A percentile compares a stretch with the other conserved stretches of the same genome.
These are phyloP conservation scores for Ramaria sp. DNA, from an alignment of 768 basidiomycete species.

Conservation along the genomic window DNA sequence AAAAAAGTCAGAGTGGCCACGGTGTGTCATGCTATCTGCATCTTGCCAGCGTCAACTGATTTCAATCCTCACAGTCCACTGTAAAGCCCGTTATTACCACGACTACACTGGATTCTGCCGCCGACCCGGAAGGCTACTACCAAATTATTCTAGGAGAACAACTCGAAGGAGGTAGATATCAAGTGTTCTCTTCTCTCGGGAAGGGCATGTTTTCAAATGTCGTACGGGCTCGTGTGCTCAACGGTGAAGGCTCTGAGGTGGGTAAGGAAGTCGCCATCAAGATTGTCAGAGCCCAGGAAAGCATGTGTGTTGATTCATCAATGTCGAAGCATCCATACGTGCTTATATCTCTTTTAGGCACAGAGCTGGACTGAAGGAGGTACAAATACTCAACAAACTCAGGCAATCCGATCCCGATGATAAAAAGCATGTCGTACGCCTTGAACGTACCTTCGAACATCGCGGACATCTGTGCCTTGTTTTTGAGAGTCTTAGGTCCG, in stretches of 20 bases:
- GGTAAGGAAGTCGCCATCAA: constrained; percentile 92
- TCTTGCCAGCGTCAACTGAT: neutral
- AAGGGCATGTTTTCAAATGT: constrained; percentile 99
- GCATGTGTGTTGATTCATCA: constrained; percentile 56
- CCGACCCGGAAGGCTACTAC: constrained; percentile 95
- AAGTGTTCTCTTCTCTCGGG: constrained; percentile 90
- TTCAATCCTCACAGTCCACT: neutral
- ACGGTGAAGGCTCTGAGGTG: constrained; percentile 40
- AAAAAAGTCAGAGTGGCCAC: constrained; percentile 41
- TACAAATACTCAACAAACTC: constrained; percentile 77
- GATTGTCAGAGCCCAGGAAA: constrained; percentile 90
- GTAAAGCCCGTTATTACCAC: constrained; percentile 49
- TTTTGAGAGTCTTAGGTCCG: constrained; percentile 85
- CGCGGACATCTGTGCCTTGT: constrained; percentile 94
- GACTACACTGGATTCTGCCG: constrained; percentile 78
- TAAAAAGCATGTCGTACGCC: constrained; percentile 91
- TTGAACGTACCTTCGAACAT: constrained; percentile 93
- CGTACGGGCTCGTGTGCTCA: constrained; percentile 75
- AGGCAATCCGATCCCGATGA: constrained; percentile 89
- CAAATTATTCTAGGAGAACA: constrained; percentile 89
- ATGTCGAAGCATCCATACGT: constrained; percentile 1
- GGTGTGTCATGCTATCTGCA: neutral
- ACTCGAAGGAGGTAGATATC: constrained; percentile 84
- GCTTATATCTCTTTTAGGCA: constrained; percentile 44
- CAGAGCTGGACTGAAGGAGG: constrained; percentile 90